phyloP scores from a whole-genome alignment of 305 asterid genomes.

The Fraxinus greggii region DNA sequence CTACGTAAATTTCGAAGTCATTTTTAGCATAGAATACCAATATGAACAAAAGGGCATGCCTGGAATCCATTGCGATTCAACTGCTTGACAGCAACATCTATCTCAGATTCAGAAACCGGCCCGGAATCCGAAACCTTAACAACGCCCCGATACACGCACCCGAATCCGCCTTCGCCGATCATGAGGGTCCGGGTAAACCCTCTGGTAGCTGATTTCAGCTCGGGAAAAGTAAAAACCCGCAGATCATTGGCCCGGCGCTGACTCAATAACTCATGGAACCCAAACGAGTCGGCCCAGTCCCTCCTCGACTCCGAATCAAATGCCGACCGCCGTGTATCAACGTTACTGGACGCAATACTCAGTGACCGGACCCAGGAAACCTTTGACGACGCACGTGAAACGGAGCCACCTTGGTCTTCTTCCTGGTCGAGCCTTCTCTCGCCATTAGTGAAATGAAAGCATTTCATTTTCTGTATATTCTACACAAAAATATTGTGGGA shows the following conservation, averaged over 20 bases:
- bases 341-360: constrained; percentile 73
- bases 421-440: constrained; percentile 43
- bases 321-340: constrained; percentile 62
- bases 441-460: constrained; percentile 71
- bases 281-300: constrained; percentile 61
- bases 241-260: constrained; percentile 70
- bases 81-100: constrained; percentile 75
- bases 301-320: constrained; percentile 61
- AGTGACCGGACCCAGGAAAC: constrained; percentile 80
- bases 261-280: constrained; percentile 52
- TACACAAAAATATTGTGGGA: not conserved
- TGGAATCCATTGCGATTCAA: constrained; percentile 84
- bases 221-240: constrained; percentile 58
- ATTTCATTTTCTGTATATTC: constrained; percentile 48
- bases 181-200: constrained; percentile 63
- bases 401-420: constrained; percentile 36
- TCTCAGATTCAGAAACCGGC: constrained; percentile 27
- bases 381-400: constrained; percentile 43
- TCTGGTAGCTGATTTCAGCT: constrained; percentile 68
- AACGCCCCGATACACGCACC: constrained; percentile 51
- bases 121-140: constrained; percentile 28
- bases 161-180: constrained; percentile 94
- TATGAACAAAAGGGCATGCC: constrained; percentile 50
- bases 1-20: not conserved
- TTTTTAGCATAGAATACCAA: not conserved